A percentile compares a stretch with the other conserved stretches of the same genome.
phyloP scores from a whole-genome alignment of 2,329 filamentous ascomycete genomes.

The Fusarium pilosicola region DNA sequence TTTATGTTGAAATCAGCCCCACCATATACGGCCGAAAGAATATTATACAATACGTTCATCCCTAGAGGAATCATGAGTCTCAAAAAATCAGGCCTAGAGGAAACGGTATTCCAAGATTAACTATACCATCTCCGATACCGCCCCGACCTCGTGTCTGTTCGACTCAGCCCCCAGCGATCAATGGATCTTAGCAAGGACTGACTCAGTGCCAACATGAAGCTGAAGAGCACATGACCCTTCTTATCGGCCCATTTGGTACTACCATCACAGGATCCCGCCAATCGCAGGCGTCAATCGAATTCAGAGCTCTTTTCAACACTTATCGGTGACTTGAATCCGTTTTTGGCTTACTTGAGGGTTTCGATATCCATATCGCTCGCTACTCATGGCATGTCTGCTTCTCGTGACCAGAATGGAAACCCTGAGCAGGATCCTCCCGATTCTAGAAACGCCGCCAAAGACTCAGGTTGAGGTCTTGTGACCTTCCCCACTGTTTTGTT shows the following conservation, averaged over 20 bases:
- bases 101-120: not conserved
- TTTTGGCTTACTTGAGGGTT: not conserved
- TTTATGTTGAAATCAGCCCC: not conserved
- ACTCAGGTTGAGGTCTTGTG: constrained; percentile 26
- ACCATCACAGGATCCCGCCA: constrained; percentile 4
- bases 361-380: constrained; percentile 5
- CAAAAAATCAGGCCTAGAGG: not conserved
- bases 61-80: not conserved
- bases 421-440: constrained; percentile 10
- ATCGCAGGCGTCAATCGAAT: constrained; percentile 14
- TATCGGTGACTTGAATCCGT: not conserved
- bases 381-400: not conserved
- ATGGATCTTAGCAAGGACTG: constrained; percentile 13
- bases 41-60: not conserved
- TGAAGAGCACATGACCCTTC: constrained; percentile 17
- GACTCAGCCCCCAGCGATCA: not conserved
- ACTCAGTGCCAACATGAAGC: constrained; percentile 11
- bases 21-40: not conserved
- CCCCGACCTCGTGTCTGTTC: not conserved
- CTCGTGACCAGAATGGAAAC: constrained; percentile 3
- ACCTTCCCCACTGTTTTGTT: constrained; percentile 14
- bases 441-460: constrained; percentile 20
- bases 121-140: constrained; percentile 30
- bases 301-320: not conserved
- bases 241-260: constrained; percentile 13